Evolutionary conservation across 2,329 filamentous ascomycete genomes (phyloP).

Genomic region (Fusarium tupiense): DNA sequence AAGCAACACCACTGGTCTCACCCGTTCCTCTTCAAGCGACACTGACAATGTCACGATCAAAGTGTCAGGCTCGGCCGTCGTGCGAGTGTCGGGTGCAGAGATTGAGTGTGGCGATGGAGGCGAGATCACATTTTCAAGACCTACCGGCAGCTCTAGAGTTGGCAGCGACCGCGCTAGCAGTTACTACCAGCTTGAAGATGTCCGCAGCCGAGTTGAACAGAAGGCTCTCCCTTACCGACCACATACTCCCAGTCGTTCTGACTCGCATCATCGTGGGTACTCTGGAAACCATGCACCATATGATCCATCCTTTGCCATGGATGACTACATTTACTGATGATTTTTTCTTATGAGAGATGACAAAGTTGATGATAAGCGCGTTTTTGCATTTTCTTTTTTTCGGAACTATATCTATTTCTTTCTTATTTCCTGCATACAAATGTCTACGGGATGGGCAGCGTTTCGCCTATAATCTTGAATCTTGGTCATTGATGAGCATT

Average conservation of each 20-base stretch:
- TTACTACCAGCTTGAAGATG: conserved; percentile 60
- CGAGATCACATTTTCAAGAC: conserved; percentile 65
- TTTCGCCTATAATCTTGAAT: conserved; percentile 32
- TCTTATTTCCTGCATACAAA: conserved; percentile 28
- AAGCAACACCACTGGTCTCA: conserved; percentile 70
- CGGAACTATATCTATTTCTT: conserved; percentile 22
- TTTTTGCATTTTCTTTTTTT: conserved; percentile 22
- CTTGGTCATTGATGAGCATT: conserved; percentile 14
- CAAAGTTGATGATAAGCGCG: conserved; percentile 44
- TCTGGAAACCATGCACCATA: conserved; percentile 46
- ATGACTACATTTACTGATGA: conserved; percentile 46
- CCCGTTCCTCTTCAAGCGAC: conserved; percentile 60
- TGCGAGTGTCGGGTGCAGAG: conserved; percentile 66
- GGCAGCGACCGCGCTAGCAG: conserved; percentile 64
- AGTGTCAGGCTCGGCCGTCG: conserved; percentile 64
- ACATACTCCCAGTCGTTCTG: conserved; percentile 61
- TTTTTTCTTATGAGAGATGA: conserved; percentile 44
- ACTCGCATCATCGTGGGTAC: conserved; percentile 52
- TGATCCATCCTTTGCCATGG: conserved; percentile 43
- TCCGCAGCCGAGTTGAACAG: conserved; percentile 55
- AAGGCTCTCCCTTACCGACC: conserved; percentile 55
- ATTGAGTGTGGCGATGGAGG: conserved; percentile 68
- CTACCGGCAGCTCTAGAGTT: conserved; percentile 47
- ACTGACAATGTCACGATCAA: conserved; percentile 71
- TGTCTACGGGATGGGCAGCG: conserved; percentile 5